Percentiles rank a stretch among this genome's conserved stretches.
Evolutionary conservation across 305 asterid species (phyloP).

Genomic region (Nicotiana rustica): DNA sequence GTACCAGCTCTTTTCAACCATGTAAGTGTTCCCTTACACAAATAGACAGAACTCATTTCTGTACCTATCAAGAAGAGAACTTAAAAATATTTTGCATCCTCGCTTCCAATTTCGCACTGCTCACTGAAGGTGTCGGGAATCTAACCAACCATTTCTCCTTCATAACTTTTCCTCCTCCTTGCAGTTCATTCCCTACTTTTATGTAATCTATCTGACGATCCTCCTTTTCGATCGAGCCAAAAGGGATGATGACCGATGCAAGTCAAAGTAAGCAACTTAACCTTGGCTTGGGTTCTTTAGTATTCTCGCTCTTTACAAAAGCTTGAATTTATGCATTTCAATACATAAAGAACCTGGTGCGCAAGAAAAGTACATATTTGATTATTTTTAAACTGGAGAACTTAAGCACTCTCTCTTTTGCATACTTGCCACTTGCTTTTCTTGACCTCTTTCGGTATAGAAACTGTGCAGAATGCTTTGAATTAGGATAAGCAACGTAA

Average conservation of each 20-base stretch:
- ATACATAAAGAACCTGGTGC: not conserved
- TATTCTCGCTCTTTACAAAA: not conserved
- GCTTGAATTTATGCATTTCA: not conserved
- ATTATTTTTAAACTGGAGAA: not conserved
- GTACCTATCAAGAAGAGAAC: not conserved
- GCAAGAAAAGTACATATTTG: not conserved
- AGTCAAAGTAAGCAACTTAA: constrained; percentile 72
- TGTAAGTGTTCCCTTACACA: constrained; percentile 52
- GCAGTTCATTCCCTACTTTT: constrained; percentile 93
- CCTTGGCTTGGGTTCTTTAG: not conserved
- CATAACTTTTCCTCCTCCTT: constrained; percentile 21
- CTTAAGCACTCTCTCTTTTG: not conserved
- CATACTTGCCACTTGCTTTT: not conserved
- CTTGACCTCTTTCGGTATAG: not conserved
- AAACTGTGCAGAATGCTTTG: not conserved
- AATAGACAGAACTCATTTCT: not conserved
- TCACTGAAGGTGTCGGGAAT: not conserved
- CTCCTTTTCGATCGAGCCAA: constrained; percentile 89
- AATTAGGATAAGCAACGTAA: not conserved
- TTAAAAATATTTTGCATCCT: constrained; percentile 25
- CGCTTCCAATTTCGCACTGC: not conserved
- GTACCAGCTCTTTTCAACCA: constrained; percentile 86
- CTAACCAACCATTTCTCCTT: not conserved
- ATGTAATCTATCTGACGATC: constrained; percentile 81
- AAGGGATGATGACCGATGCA: constrained; percentile 94